phyloP scores from a whole-genome alignment of 139 green algal species.

The Pseudopediastrum boryanum region DNA sequence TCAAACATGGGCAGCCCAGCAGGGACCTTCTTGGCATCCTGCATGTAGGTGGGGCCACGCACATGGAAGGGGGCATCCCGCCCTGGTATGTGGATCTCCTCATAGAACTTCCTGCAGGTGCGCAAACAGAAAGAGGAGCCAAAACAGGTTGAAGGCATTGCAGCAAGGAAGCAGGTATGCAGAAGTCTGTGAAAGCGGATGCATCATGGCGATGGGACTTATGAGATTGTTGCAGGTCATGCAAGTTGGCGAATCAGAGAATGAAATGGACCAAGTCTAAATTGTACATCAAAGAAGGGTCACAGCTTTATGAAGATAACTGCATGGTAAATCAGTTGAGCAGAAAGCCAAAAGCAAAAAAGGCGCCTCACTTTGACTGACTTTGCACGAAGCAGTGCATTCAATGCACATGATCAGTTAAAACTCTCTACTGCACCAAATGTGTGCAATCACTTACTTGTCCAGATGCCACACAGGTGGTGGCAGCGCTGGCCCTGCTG shows the following conservation, averaged over 20 bases:
- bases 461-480: background rate
- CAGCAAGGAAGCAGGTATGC: too few species aligned
- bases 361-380: background rate
- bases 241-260: too few species aligned
- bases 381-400: background rate
- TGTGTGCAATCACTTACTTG: background rate
- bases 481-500: background rate
- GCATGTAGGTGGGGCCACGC: constrained; percentile 60
- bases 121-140: too few species aligned
- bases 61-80: constrained; percentile 47
- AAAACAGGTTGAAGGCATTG: too few species aligned
- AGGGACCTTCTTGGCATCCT: constrained; percentile 58
- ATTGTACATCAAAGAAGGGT: too few species aligned
- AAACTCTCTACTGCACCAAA: too few species aligned
- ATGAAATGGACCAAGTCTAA: too few species aligned
- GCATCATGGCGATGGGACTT: too few species aligned
- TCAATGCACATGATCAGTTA: too few species aligned
- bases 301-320: background rate
- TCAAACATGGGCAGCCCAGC: constrained; percentile 34
- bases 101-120: constrained; percentile 18
- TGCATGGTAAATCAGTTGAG: background rate
- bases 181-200: too few species aligned
- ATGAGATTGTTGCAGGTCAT: too few species aligned
- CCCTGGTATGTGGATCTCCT: constrained; percentile 41
- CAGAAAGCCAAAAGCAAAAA: background rate